These are phyloP conservation scores for Colletotrichum magnum DNA, from an alignment of 2,329 filamentous ascomycete species.

Conservation along the genomic window DNA sequence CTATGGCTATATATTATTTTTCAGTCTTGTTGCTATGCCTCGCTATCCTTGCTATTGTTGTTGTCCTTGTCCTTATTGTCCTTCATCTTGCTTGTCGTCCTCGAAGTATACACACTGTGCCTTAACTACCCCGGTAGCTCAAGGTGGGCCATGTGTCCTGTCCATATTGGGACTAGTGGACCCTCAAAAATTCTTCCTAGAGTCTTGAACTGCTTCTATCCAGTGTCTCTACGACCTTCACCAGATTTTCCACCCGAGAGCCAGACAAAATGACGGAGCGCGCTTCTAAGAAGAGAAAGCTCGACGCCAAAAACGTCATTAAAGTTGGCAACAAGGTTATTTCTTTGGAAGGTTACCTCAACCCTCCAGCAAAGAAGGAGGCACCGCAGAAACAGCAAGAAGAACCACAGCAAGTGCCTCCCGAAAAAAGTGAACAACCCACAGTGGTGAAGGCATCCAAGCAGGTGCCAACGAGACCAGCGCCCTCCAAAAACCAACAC, in stretches of 20 bases:
- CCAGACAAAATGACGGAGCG: conserved; percentile 46
- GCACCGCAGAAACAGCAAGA: conserved; percentile 10
- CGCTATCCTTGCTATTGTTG: too few relatives aligned
- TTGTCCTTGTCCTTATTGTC: too few relatives aligned
- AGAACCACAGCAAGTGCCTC: conserved; percentile 16
- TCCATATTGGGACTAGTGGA: neutral
- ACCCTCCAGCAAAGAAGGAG: conserved; percentile 48
- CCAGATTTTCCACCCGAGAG: neutral
- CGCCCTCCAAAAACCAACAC: conserved; percentile 1
- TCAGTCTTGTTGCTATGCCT: too few relatives aligned
- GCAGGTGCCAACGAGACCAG: neutral
- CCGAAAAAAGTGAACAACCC: conserved; percentile 5
- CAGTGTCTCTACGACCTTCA: neutral
- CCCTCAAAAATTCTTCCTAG: conserved; percentile 37
- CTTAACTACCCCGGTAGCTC: too few relatives aligned
- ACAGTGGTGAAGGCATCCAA: conserved; percentile 13
- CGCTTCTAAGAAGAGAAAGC: conserved; percentile 56
- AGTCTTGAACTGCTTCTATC: neutral
- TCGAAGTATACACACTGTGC: too few relatives aligned
- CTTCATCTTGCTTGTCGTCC: too few relatives aligned
- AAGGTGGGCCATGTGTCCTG: too few relatives aligned
- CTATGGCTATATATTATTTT: too few relatives aligned
- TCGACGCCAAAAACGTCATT: conserved; percentile 53
- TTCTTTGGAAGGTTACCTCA: conserved; percentile 65
- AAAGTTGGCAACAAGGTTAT: conserved; percentile 64